Percentiles rank a stretch among this genome's conserved stretches.
Conservation (phyloP, 305 asterid genomes). For the Solanum chacoense region DNA sequence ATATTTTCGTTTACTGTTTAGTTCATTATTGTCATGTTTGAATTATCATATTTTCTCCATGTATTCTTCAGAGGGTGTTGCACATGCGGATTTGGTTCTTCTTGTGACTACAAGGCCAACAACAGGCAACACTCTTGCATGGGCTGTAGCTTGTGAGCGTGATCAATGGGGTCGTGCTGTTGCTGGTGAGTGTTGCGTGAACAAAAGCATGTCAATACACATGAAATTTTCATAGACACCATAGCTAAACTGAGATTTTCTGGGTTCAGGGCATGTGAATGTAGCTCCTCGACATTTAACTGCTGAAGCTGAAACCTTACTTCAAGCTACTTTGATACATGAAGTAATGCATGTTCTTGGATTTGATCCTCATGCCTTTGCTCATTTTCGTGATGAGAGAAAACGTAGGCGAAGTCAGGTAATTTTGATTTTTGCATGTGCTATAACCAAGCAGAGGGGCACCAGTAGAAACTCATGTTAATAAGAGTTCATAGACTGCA, state of each 20-base stretch:
- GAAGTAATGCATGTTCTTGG: constrained; percentile 98
- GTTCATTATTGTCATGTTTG: neutral
- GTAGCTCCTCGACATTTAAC: constrained; percentile 99
- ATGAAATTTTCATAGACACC: neutral
- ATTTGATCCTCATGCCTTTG: constrained; percentile 94
- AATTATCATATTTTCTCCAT: neutral
- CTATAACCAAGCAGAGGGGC: neutral
- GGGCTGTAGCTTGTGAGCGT: constrained; percentile 99
- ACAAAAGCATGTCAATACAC: neutral
- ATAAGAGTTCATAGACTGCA: neutral
- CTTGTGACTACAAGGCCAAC: constrained; percentile 95
- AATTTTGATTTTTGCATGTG: constrained; percentile 10
- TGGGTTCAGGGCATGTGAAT: constrained; percentile 75
- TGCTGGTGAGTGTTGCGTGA: constrained; percentile 47
- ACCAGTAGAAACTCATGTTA: neutral
- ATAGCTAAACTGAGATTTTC: neutral
- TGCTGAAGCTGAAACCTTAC: constrained; percentile 90
- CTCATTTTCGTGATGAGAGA: constrained; percentile 93
- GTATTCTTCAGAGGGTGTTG: constrained; percentile 67
- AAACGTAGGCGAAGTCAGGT: constrained; percentile 80
- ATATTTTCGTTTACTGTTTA: neutral
- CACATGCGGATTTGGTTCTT: constrained; percentile 85
- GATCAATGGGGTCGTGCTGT: constrained; percentile 99
- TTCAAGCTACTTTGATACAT: constrained; percentile 82
- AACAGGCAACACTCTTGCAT: constrained; percentile 92